phyloP scores from a whole-genome alignment of 805 yeast genomes.

The Candida pini region DNA sequence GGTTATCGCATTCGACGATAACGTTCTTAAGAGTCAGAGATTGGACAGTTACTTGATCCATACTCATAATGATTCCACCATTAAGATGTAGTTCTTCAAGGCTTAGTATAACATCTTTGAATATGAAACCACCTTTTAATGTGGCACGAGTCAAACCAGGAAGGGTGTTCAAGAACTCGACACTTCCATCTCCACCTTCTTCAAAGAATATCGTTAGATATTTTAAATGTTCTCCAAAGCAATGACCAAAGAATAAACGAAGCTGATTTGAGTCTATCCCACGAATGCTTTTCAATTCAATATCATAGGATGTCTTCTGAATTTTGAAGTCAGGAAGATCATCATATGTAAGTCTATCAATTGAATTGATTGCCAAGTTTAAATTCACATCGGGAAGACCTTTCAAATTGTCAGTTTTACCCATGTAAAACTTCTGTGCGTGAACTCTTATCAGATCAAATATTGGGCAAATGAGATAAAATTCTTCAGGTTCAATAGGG shows the following conservation, averaged over 20 bases:
- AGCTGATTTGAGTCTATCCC: not conserved
- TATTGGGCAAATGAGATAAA: not conserved
- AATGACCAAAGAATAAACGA: not conserved
- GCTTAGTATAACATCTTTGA: too few species aligned
- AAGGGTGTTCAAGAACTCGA: too few species aligned
- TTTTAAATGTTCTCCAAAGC: too few species aligned
- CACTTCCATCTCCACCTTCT: too few species aligned
- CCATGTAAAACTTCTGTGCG: not conserved
- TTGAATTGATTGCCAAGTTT: slow-evolving; percentile 1
- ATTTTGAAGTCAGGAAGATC: not conserved
- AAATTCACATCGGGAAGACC: not conserved
- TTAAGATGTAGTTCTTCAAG: too few species aligned
- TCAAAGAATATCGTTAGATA: too few species aligned
- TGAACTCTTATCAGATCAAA: not conserved
- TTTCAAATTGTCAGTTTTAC: not conserved
- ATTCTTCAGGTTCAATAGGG: slow-evolving; percentile 2
- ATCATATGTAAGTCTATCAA: not conserved
- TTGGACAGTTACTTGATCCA: too few species aligned
- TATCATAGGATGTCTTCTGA: not conserved
- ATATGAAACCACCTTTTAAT: too few species aligned
- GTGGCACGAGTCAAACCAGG: too few species aligned
- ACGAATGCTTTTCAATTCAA: not conserved
- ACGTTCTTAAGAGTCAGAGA: too few species aligned
- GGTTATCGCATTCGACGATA: too few species aligned
- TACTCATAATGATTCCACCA: too few species aligned